Evolutionary conservation across 2,329 filamentous ascomycete genomes (phyloP), one percentile per base, ranked within the genome.

Genomic region (Chalaropsis ovoidea): DNA sequence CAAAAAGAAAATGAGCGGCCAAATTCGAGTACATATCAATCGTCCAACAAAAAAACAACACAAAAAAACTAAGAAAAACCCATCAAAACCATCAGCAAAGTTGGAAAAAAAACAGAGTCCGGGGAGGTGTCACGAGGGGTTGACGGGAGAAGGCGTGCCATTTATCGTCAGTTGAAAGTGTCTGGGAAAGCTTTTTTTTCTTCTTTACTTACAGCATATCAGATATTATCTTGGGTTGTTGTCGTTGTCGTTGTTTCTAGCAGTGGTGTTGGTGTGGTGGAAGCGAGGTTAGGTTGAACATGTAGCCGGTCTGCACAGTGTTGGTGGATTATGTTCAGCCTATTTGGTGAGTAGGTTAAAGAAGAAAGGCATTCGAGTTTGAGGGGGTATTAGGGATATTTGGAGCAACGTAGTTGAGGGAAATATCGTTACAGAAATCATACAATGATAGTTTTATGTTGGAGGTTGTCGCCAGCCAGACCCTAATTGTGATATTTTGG

Each of bases 81-180:
- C 31, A n/a, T 6, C 13, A 56, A 56, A 56, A 31, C 11, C 10
- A 27, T 11, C 6, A 43, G 13, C 7, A 15, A 43, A 43, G 13
- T 3, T 11, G 11, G 42, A 43, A 39, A 39, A n/a, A 31, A 58
- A 58, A 39, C n/a, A 58, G 15, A 58, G 31, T 58, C 22, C 22
- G n/a, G 19, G 54, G 54, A 39, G 17, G 43, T 47, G 43, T 47
- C 15, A 31, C 15, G 11, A 3, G 54, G 31, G n/a, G 17, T 58
- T 35, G 13, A 10, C 8, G 54, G 27, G 27, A 39, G 54, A 58
- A 3, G 15, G 8, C 27, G 31, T 35, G 31, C 54, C 54, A 58
- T 58, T 58, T 58, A 58, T 58, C 24, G 54, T 58, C 54, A 58
- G 54, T 58, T 58, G 54, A 58, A 58, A 58, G 54, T 58, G 54